Conservation (phyloP, 768 basidiomycete species). For the Rubroboletus pulcherrimus region DNA sequence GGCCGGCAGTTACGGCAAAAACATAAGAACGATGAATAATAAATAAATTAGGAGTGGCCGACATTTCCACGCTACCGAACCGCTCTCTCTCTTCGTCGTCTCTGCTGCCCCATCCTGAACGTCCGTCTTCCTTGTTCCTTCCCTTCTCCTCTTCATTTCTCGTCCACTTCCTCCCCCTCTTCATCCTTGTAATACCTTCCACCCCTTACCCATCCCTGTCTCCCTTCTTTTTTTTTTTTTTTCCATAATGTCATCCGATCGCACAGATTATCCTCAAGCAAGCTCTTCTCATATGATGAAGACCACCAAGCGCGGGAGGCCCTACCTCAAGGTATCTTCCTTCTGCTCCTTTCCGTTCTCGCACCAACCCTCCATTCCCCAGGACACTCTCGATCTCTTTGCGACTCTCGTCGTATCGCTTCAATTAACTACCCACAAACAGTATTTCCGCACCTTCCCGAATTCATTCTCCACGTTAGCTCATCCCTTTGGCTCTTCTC, state of each 20-base stretch:
- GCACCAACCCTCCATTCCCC: not conserved
- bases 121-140: constrained; percentile 28
- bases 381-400: constrained; percentile 99
- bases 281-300: constrained; percentile 96
- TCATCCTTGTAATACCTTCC: constrained; percentile 26
- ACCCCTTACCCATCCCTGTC: constrained; percentile 4
- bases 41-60: constrained; percentile 23
- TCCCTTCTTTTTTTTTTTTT: constrained; percentile 18
- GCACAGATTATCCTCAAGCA: constrained; percentile 39
- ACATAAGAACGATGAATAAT: constrained; percentile 24
- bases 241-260: constrained; percentile 39
- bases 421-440: constrained; percentile 82
- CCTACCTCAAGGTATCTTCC: constrained; percentile 77
- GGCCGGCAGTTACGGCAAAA: constrained; percentile 23
- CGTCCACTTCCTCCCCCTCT: constrained; percentile 10
- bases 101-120: constrained; percentile 16
- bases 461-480: constrained; percentile 96
- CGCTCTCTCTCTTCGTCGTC: constrained; percentile 12
- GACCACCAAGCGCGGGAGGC: constrained; percentile 92
- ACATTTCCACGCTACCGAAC: constrained; percentile 31
- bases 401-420: constrained; percentile 95
- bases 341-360: constrained; percentile 4
- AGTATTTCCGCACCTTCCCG: constrained; percentile 92
- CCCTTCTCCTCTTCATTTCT: constrained; percentile 32
- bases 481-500: not conserved